These are phyloP conservation scores for Pseudofabraea citricarpa DNA, from an alignment of 2,329 filamentous ascomycete genomes.

Conservation along the genomic window DNA sequence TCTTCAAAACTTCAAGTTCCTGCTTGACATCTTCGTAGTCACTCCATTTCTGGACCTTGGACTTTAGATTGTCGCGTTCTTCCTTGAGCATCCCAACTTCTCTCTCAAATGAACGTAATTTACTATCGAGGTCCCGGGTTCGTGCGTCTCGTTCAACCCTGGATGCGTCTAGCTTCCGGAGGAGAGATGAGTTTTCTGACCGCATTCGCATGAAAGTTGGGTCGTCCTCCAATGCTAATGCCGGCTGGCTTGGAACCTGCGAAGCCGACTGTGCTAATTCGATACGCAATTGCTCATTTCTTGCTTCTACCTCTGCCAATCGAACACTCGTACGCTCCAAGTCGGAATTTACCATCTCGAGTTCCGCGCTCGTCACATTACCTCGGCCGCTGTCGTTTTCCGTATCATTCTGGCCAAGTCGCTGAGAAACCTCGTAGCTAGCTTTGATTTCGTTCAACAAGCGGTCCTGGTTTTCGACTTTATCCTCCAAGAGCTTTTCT, in stretches of 20 bases:
- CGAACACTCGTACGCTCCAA: conserved; percentile 83
- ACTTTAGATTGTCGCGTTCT: conserved; percentile 74
- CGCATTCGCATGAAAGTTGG: conserved; percentile 81
- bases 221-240: conserved; percentile 74
- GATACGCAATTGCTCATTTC: conserved; percentile 88
- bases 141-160: conserved; percentile 80
- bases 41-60: conserved; percentile 80
- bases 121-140: conserved; percentile 70
- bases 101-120: conserved; percentile 73
- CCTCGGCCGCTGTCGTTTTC: conserved; percentile 52
- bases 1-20: conserved; percentile 93
- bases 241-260: conserved; percentile 55
- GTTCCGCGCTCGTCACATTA: conserved; percentile 77
- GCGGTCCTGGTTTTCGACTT: conserved; percentile 89
- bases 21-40: conserved; percentile 97
- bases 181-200: conserved; percentile 87
- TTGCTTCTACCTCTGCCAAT: conserved; percentile 84
- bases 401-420: conserved; percentile 68
- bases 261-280: conserved; percentile 89
- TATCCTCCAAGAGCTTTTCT: conserved; percentile 86
- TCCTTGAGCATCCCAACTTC: conserved; percentile 69
- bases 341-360: conserved; percentile 90
- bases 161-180: conserved; percentile 80
- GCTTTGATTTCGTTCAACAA: conserved; percentile 93
- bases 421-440: conserved; percentile 92